Evolutionary conservation across 768 basidiomycete species (phyloP).

Genomic region (Terana coerulea): DNA sequence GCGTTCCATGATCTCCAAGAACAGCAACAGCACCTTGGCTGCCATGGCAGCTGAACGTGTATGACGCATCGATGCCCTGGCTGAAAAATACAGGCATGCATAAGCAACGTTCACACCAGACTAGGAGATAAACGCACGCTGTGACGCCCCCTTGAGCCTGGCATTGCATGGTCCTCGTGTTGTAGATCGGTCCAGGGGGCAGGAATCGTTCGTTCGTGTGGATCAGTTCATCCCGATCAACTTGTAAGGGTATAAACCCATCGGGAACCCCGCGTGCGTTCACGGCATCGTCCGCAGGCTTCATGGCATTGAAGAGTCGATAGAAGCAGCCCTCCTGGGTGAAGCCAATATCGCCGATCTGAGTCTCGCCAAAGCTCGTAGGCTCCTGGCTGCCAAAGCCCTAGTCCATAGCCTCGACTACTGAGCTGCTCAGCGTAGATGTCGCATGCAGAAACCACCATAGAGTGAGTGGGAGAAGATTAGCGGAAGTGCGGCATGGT

Average conservation of each 20-base stretch:
- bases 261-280: not conserved
- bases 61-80: not conserved
- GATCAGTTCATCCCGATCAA: too few species aligned
- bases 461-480: too few species aligned
- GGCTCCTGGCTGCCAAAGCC: slow-evolving; percentile 18
- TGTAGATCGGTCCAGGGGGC: too few species aligned
- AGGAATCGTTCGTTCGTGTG: too few species aligned
- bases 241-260: not conserved
- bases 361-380: slow-evolving; percentile 4
- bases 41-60: not conserved
- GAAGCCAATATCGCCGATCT: slow-evolving; percentile 20
- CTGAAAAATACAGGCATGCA: too few species aligned
- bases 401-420: slow-evolving; percentile 4
- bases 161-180: too few species aligned
- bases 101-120: too few species aligned
- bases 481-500: too few species aligned
- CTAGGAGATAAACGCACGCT: not conserved
- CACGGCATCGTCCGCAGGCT: not conserved
- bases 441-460: too few species aligned
- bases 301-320: slow-evolving; percentile 16
- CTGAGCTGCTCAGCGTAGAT: slow-evolving; percentile 16
- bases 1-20: not conserved
- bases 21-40: not conserved
- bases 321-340: slow-evolving; percentile 13
- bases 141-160: too few species aligned